Percentiles rank a stretch among this genome's conserved stretches.
Conservation (phyloP, 2,329 filamentous ascomycete species). For the Cladosporium velox region DNA sequence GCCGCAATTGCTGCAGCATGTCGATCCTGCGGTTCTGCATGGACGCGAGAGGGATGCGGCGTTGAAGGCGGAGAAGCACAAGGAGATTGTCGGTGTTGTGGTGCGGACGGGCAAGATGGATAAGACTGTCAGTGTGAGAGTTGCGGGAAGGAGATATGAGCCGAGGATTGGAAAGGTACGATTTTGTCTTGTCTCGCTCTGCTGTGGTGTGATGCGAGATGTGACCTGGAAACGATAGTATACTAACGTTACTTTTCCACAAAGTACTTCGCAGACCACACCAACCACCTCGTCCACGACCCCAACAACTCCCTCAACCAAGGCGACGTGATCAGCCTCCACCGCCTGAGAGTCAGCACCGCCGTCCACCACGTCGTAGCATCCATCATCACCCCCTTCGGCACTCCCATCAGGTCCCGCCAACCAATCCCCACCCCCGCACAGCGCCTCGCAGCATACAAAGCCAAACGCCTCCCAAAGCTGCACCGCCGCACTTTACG, state of each 20-base stretch:
- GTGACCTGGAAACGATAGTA: background rate
- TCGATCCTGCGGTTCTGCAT: slow-evolving; percentile 24
- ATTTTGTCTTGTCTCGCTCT: slow-evolving; percentile 9
- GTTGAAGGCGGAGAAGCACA: slow-evolving; percentile 28
- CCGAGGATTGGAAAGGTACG: slow-evolving; percentile 69
- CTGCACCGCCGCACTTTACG: slow-evolving; percentile 44
- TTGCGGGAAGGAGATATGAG: slow-evolving; percentile 73
- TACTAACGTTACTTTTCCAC: background rate
- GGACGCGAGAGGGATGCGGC: slow-evolving; percentile 31
- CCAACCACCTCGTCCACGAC: slow-evolving; percentile 74
- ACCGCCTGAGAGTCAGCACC: slow-evolving; percentile 67
- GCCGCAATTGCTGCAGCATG: slow-evolving; percentile 31
- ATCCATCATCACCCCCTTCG: slow-evolving; percentile 71
- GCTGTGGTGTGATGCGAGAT: background rate
- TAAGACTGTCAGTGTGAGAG: slow-evolving; percentile 76
- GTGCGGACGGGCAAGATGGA: slow-evolving; percentile 76
- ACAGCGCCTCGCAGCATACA: slow-evolving; percentile 59
- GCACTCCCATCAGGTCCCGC: slow-evolving; percentile 63
- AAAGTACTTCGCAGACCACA: slow-evolving; percentile 65
- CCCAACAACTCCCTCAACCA: slow-evolving; percentile 70
- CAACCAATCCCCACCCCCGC: slow-evolving; percentile 66
- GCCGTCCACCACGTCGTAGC: slow-evolving; percentile 72
- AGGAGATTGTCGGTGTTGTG: slow-evolving; percentile 61
- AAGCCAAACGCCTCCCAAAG: slow-evolving; percentile 60
- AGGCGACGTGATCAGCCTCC: slow-evolving; percentile 75